Evolutionary conservation across 345 rosid species (phyloP).

Genomic region (Tarenaya hassleriana): DNA sequence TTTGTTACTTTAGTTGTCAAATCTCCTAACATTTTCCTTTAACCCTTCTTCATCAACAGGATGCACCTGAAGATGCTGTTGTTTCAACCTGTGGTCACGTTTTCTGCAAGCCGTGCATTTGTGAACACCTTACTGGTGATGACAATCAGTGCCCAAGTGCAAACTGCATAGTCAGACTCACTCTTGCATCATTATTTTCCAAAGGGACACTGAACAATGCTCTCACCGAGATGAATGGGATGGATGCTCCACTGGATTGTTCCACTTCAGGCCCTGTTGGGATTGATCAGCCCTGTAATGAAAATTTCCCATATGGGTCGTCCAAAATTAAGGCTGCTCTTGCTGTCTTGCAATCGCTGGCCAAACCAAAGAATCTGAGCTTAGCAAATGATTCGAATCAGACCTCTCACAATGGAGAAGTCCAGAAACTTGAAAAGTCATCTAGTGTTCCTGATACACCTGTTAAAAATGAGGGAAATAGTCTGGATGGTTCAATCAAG

Average conservation of each 20-base stretch:
- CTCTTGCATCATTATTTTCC: constrained; percentile 47
- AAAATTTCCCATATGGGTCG: constrained; percentile 38
- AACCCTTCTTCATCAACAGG: constrained; percentile 37
- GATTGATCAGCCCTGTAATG: constrained; percentile 27
- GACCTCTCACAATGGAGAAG: constrained; percentile 25
- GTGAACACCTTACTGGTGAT: constrained; percentile 69
- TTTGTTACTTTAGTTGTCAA: background rate
- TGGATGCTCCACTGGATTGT: constrained; percentile 25
- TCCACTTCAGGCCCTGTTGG: constrained; percentile 34
- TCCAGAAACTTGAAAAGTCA: constrained; percentile 25
- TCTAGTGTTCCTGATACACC: constrained; percentile 24
- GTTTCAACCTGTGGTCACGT: constrained; percentile 84
- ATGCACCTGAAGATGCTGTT: constrained; percentile 96
- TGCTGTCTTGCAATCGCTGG: constrained; percentile 62
- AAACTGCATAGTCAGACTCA: constrained; percentile 58
- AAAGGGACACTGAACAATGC: constrained; percentile 35
- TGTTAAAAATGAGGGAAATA: constrained; percentile 20
- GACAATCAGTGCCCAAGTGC: constrained; percentile 59
- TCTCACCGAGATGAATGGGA: constrained; percentile 39
- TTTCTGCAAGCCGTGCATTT: constrained; percentile 87
- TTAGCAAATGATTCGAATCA: constrained; percentile 12
- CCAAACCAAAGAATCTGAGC: constrained; percentile 34
- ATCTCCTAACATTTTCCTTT: background rate
- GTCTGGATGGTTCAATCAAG: constrained; percentile 29
- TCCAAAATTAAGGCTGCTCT: constrained; percentile 91